Base-by-base conservation (phyloP, 257 asterid species). In the Penstemon davidsonii region DNA sequence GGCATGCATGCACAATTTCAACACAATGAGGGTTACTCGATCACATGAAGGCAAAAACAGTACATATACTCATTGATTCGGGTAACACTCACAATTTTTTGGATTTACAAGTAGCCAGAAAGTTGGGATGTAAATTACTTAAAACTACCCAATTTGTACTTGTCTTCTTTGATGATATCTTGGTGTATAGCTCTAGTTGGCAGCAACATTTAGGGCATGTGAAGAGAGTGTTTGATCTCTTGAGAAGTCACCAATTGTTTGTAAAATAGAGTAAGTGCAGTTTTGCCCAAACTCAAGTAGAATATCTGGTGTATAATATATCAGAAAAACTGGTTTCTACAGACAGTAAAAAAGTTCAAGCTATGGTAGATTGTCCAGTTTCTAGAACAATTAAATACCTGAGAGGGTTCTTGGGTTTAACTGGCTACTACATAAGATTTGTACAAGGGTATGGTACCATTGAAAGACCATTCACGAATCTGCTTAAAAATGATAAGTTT, bases 91-190 rank as follows among this genome's bases (percentile, higher is more conserved):
- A 15, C 18, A 15, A 15, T 15, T 15, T 15, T 15, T 15, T 15
- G 18, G 18, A 15, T 15, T 15, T 15, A 15, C 18, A 15, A 15
- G 18, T 15, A 15, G 18, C 18, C 18, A 15, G 18, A 15, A 15
- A 15, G 18, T 15, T 15, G 18, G 18, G 18, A 15, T 15, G 18
- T 15, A 15, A 15, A 15, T 15, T 15, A 15, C 18, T 15, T 15
- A 15, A 15, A 15, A 15, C 18, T 15, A 15, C 18, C 18, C 18
- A 47, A 37, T 64, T 55, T 19, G 52, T 66, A 3, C 15, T 66
- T 0, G 69, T 73, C 4, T 73, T 73, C 40, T 73, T 49, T 65
- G 40, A 56, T 39, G 72, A 72, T 6, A 65, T 73, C 0, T n/a
- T 73, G 9, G 13, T 73, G 0, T 64, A 73, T 41, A 73, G 56